Conservation (phyloP, 371 early-diverging fungal species). For the Lichtheimia ornata region DNA sequence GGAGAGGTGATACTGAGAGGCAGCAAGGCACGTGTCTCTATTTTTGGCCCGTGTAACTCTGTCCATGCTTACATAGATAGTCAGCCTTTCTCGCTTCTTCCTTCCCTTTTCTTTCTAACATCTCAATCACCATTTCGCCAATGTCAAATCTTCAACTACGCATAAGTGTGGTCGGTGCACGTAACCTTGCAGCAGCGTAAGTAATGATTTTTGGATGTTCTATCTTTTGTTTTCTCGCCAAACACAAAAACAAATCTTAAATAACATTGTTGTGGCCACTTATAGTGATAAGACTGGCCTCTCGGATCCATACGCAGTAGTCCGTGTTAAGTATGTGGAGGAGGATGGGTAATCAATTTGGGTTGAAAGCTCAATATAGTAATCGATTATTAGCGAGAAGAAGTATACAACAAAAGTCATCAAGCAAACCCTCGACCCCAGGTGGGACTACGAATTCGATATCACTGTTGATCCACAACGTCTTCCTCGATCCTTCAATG, state of each 20-base stretch:
- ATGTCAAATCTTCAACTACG: constrained; percentile 33
- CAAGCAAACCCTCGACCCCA: constrained; percentile 70
- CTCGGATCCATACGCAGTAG: constrained; percentile 64
- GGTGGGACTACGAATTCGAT: constrained; percentile 75
- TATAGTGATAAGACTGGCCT: constrained; percentile 59
- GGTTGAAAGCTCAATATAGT: neutral
- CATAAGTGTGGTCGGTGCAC: constrained; percentile 28
- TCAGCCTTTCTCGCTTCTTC: neutral
- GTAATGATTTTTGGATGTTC: neutral
- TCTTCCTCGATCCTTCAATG: constrained; percentile 40
- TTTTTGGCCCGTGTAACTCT: constrained; percentile 8
- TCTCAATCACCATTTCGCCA: constrained; percentile 4
- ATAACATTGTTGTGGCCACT: neutral
- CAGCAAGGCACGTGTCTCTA: constrained; percentile 1
- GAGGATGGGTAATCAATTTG: neutral
- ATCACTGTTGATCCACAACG: constrained; percentile 52
- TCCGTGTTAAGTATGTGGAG: constrained; percentile 37
- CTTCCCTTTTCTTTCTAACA: constrained; percentile 7
- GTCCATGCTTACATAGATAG: constrained; percentile 9
- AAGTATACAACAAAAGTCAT: constrained; percentile 70
- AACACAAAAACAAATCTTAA: no score
- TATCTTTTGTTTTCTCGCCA: neutral
- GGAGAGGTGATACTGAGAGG: neutral
- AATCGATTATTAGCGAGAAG: constrained; percentile 48
- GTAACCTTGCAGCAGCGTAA: constrained; percentile 37